A percentile compares a stretch with the other conserved stretches of the same genome.
Evolutionary conservation across 2,329 filamentous ascomycete species (phyloP).

Genomic region (Aspergillus persii): DNA sequence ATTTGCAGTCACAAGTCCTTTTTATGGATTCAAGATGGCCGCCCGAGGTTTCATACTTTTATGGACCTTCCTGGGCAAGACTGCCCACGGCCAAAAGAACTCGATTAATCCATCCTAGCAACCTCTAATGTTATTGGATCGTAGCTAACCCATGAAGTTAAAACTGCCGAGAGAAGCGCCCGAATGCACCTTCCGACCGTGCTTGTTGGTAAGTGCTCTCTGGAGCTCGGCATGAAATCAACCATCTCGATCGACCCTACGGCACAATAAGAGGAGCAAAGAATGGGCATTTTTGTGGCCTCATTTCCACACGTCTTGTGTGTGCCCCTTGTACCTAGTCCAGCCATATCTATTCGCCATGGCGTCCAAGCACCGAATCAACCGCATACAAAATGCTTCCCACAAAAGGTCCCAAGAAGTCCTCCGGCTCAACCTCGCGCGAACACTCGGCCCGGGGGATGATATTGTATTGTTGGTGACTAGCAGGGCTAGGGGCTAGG

Average conservation of each 20-base stretch:
- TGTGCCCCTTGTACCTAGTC: neutral
- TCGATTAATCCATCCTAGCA: neutral
- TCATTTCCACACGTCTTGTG: neutral
- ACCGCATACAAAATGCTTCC: neutral
- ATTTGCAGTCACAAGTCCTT: too few relatives aligned
- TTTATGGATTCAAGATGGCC: too few relatives aligned
- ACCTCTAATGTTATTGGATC: neutral
- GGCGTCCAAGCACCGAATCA: neutral
- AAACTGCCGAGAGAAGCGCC: neutral
- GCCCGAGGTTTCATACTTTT: too few relatives aligned
- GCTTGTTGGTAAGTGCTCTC: neutral
- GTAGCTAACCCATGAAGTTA: neutral
- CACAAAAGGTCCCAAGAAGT: neutral
- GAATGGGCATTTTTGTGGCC: neutral
- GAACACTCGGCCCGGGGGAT: neutral
- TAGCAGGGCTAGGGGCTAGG: neutral
- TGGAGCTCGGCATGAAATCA: neutral
- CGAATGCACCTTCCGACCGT: neutral
- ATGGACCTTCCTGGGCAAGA: neutral
- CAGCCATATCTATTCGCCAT: neutral
- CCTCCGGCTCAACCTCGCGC: neutral
- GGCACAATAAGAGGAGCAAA: neutral
- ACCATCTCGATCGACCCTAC: neutral
- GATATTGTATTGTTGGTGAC: neutral
- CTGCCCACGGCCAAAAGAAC: neutral